Evolutionary conservation across 306 rosid genomes (phyloP).

Genomic region (Lablab purpureus): DNA sequence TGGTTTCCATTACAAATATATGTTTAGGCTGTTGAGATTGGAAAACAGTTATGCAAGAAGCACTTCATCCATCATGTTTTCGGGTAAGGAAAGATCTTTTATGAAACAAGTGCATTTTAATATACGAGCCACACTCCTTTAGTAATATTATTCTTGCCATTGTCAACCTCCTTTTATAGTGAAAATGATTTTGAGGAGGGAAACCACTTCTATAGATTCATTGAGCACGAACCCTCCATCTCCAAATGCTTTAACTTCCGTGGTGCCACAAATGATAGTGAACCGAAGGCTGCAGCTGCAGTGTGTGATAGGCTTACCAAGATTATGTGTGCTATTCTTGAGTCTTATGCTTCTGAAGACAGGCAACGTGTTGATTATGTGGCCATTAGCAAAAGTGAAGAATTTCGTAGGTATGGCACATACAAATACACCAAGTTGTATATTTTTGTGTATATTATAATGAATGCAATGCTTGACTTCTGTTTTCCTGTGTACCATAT

Average conservation of each 20-base stretch:
- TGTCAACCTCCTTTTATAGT: conserved; percentile 51
- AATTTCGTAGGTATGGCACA: conserved; percentile 76
- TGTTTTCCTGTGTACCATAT: background rate
- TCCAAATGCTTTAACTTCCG: conserved; percentile 79
- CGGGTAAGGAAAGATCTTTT: conserved; percentile 66
- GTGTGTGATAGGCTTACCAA: conserved; percentile 73
- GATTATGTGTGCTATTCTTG: conserved; percentile 92
- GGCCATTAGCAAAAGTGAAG: conserved; percentile 87
- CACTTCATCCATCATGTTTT: conserved; percentile 85
- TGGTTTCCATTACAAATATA: conserved; percentile 34
- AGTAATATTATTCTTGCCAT: conserved; percentile 31
- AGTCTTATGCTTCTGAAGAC: conserved; percentile 86
- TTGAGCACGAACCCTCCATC: conserved; percentile 85
- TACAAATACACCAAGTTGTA: background rate
- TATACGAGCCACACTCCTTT: background rate
- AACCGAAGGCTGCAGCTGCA: conserved; percentile 72
- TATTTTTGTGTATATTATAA: background rate
- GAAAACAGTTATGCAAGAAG: conserved; percentile 74
- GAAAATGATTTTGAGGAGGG: conserved; percentile 87
- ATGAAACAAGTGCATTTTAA: conserved; percentile 27
- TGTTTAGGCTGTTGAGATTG: conserved; percentile 83
- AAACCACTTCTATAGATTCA: conserved; percentile 80
- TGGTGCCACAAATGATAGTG: conserved; percentile 63
- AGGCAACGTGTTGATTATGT: conserved; percentile 69
- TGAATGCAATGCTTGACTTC: background rate